phyloP scores from a whole-genome alignment of 441 rosid genomes.

The Populus hybrid region DNA sequence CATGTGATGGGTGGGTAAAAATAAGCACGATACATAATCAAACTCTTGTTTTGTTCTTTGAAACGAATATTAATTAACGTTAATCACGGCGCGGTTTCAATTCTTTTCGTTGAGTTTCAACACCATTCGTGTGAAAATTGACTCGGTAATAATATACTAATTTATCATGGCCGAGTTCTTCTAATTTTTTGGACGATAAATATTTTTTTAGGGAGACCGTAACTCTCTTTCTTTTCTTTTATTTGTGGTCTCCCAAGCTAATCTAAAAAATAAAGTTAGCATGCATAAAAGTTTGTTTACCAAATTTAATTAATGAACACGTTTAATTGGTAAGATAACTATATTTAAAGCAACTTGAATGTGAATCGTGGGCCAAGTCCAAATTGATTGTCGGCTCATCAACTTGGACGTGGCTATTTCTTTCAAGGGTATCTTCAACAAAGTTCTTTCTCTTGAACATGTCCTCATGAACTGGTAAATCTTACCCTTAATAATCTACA shows the following conservation, averaged over 20 bases:
- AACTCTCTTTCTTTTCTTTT: no score
- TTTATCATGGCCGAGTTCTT: no score
- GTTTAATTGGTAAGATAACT: background rate
- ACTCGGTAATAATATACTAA: no score
- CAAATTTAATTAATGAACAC: background rate
- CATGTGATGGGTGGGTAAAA: constrained; percentile 16
- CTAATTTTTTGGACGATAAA: no score
- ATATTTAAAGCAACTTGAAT: background rate
- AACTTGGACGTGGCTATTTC: constrained; percentile 23
- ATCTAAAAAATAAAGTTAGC: no score
- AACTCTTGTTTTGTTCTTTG: background rate
- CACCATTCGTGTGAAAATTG: background rate
- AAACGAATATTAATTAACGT: constrained; percentile 2
- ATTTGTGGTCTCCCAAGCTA: no score
- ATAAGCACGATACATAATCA: background rate
- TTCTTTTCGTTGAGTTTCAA: constrained; percentile 10
- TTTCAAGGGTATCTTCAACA: background rate
- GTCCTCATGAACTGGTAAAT: no score
- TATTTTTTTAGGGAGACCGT: no score
- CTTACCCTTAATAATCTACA: background rate
- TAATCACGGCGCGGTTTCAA: constrained; percentile 32
- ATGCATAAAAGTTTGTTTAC: background rate
- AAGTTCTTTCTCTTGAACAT: background rate
- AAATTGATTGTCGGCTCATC: constrained; percentile 33
- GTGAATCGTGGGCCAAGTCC: constrained; percentile 20